Base-by-base conservation (phyloP, 768 basidiomycete genomes). In the Mycena alexandri region DNA sequence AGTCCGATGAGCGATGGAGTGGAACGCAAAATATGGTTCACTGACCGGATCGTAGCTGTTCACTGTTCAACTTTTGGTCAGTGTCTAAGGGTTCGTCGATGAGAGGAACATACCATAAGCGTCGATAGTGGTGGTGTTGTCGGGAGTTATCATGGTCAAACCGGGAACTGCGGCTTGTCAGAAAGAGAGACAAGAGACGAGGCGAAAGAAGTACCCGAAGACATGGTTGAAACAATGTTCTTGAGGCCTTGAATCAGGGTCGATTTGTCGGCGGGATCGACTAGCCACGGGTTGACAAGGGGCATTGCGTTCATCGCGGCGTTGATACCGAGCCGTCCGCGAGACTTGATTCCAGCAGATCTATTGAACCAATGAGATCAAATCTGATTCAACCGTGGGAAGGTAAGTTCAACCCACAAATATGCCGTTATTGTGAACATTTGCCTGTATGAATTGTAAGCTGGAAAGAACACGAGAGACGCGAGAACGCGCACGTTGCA, bases 351-450 rank as follows among this genome's bases (percentile, higher is more conserved):
- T 36, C 82, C 82, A 5, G 71, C 58, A 3, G 83, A 83, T 34
- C 79, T 79, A 14, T 43, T 60, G 4, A 2, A 63, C 36, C 13
- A 24, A 48, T 14, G 25, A 52, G 29, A 60, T 13, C 24, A n/a
- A 8, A 10, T 2, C 33, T 12, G 19, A 44, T 34, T 21, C 3
- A 19, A 43, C 22, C 38, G 38, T 38, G 38, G 38, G 38, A 38
- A 38, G 10, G 19, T 38, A 36, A 13, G 19, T 24, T 24, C 43
- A 8, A 74, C 78, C 47, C 59, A 80, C 77, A 83, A 68, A 65
- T 83, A 83, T 14, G 79, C 71, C 3, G 83, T 84, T 72, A 84
- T 83, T 9, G 82, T 82, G 75, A 83, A 83, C 56, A 82, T 77
- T 61, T 81, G 69, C 63, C 75, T 79, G 53, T 41, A 1, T 13